These are phyloP conservation scores for Fusarium nelsonii DNA, from an alignment of 2,329 filamentous ascomycete species.

Conservation along the genomic window DNA sequence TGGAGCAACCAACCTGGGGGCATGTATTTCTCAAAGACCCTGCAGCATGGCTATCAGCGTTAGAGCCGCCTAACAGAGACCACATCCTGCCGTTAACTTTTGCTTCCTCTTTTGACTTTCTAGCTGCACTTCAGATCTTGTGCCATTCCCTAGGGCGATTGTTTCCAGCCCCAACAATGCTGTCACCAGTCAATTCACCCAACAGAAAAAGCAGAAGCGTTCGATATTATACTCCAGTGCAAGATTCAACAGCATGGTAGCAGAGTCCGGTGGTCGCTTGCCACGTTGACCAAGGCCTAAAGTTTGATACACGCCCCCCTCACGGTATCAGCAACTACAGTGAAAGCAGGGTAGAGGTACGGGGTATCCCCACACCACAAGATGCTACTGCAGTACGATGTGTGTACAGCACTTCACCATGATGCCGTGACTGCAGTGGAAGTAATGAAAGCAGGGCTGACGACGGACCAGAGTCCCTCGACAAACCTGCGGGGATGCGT, in stretches of 20 bases:
- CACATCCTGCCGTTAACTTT: constrained; percentile 7
- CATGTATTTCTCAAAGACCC: constrained; percentile 42
- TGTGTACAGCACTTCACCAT: constrained; percentile 39
- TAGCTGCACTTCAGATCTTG: not conserved
- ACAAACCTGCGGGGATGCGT: constrained; percentile 34
- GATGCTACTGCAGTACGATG: constrained; percentile 38
- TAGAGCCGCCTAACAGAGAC: constrained; percentile 13
- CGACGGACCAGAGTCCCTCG: constrained; percentile 31
- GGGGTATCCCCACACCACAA: constrained; percentile 45
- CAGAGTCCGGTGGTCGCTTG: constrained; percentile 46
- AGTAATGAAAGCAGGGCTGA: constrained; percentile 39
- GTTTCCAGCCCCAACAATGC: too few species aligned
- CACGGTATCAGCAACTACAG: constrained; percentile 35
- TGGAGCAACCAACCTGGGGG: constrained; percentile 31
- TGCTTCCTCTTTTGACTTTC: not conserved
- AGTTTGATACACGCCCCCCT: constrained; percentile 40
- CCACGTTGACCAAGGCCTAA: constrained; percentile 52
- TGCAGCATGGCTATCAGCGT: constrained; percentile 42
- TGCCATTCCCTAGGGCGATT: not conserved
- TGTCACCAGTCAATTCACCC: constrained; percentile 1
- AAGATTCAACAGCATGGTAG: constrained; percentile 21
- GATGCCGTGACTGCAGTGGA: constrained; percentile 35
- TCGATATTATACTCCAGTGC: constrained; percentile 1
- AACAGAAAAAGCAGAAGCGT: constrained; percentile 6
- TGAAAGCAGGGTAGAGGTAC: constrained; percentile 37